Evolutionary conservation across 371 early-diverging fungal genomes (phyloP).

Genomic region (Mortierella sp.): DNA sequence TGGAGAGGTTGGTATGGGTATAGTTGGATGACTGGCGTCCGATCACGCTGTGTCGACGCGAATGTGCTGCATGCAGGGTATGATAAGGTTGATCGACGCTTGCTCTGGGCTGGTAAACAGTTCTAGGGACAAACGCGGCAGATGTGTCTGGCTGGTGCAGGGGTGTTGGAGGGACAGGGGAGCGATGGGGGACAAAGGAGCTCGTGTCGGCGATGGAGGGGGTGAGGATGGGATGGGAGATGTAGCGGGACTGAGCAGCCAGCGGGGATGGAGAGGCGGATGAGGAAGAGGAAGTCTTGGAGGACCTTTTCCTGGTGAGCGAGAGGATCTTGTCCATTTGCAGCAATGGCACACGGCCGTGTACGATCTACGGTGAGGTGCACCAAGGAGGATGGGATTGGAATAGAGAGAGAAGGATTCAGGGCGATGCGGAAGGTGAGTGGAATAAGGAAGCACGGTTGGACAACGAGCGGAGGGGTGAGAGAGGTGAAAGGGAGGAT

Average conservation of each 20-base stretch:
- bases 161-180: not conserved
- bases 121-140: conserved; percentile 14
- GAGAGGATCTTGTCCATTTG: conserved; percentile 22
- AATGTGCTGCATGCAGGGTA: too few relatives aligned
- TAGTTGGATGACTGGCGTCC: not conserved
- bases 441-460: not conserved
- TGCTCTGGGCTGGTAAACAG: conserved; percentile 10
- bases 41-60: too few relatives aligned
- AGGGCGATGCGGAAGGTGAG: conserved; percentile 46
- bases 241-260: conserved; percentile 10
- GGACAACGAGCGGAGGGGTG: not conserved
- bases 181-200: conserved; percentile 5
- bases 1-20: conserved; percentile 5
- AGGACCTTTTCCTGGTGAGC: conserved; percentile 33
- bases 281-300: conserved; percentile 1
- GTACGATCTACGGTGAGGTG: too few relatives aligned
- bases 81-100: conserved; percentile 2
- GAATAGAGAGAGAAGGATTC: conserved; percentile 4
- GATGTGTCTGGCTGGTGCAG: not conserved
- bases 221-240: conserved; percentile 21
- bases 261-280: conserved; percentile 13
- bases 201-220: conserved; percentile 5
- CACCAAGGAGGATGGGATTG: too few relatives aligned
- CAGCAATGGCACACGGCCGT: too few relatives aligned
- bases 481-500: conserved; percentile 1